Conservation (phyloP, 2,329 filamentous ascomycete species). For the Cordyceps cateniannulata region DNA sequence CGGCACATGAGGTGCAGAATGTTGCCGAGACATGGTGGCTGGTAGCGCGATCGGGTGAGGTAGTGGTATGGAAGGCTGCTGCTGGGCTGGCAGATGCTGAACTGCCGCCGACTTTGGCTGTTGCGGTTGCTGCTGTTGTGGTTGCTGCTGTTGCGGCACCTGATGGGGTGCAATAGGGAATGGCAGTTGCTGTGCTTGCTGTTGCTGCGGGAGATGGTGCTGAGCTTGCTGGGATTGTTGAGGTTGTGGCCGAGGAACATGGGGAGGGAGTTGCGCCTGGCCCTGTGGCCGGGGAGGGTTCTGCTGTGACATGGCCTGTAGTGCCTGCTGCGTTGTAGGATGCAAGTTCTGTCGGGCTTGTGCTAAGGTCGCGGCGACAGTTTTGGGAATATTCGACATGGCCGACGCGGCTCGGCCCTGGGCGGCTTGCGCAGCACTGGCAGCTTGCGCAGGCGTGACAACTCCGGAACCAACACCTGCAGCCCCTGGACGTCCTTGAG, state of each 20-base stretch:
- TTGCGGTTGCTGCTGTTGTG: conserved; percentile 15
- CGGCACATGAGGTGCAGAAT: background rate
- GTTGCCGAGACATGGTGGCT: background rate
- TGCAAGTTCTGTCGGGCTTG: conserved; percentile 22
- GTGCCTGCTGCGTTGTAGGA: conserved; percentile 21
- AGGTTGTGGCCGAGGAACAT: conserved; percentile 18
- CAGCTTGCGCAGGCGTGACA: conserved; percentile 28
- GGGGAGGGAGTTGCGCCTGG: conserved; percentile 24
- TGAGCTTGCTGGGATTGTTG: conserved; percentile 14
- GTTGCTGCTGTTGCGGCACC: conserved; percentile 7
- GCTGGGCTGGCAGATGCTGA: background rate
- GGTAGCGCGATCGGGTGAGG: conserved; percentile 9
- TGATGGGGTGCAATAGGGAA: conserved; percentile 3
- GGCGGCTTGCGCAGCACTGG: conserved; percentile 23
- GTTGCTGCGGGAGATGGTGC: conserved; percentile 15
- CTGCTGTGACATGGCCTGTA: conserved; percentile 3
- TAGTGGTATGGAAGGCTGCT: conserved; percentile 1
- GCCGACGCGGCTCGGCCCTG: conserved; percentile 15
- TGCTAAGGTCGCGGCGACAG: conserved; percentile 20
- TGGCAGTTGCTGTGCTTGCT: too few species aligned
- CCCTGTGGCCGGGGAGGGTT: conserved; percentile 12
- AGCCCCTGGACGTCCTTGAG: conserved; percentile 23
- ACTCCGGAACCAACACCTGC: conserved; percentile 23
- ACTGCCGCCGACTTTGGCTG: conserved; percentile 7
- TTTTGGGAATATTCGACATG: conserved; percentile 15